A percentile compares a stretch with the other conserved stretches of the same genome.
These are phyloP conservation scores for Annulohypoxylon nitens DNA, from an alignment of 495 filamentous ascomycete genomes.

Conservation along the genomic window DNA sequence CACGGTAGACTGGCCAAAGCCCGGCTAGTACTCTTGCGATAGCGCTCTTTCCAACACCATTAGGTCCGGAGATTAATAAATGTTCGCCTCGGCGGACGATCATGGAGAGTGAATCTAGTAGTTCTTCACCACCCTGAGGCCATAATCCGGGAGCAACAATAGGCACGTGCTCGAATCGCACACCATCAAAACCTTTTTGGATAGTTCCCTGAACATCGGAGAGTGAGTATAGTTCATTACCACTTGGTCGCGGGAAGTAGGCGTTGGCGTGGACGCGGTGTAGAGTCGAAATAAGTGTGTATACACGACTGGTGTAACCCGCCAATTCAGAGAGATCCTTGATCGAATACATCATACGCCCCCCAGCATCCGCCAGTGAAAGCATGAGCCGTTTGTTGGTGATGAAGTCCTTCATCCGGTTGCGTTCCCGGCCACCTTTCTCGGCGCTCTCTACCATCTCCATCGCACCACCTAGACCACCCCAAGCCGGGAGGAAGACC, in stretches of 20 bases:
- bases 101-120: slow-evolving; percentile 89
- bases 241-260: slow-evolving; percentile 77
- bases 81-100: slow-evolving; percentile 92
- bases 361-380: slow-evolving; percentile 94
- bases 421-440: slow-evolving; percentile 73
- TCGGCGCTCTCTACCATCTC: slow-evolving; percentile 67
- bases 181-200: slow-evolving; percentile 93
- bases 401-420: slow-evolving; percentile 98
- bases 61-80: slow-evolving; percentile 92
- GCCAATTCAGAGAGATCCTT: slow-evolving; percentile 98
- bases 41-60: slow-evolving; percentile 93
- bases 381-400: slow-evolving; percentile 99
- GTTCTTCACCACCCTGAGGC: slow-evolving; percentile 88
- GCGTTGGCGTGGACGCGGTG: slow-evolving; percentile 93
- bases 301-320: slow-evolving; percentile 94
- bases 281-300: slow-evolving; percentile 92
- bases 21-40: slow-evolving; percentile 92
- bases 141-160: slow-evolving; percentile 87
- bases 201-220: slow-evolving; percentile 92
- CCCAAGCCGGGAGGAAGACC: slow-evolving; percentile 95
- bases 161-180: slow-evolving; percentile 93
- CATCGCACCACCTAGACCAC: slow-evolving; percentile 78
- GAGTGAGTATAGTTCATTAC: slow-evolving; percentile 85
- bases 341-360: slow-evolving; percentile 98
- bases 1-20: slow-evolving; percentile 96